Evolutionary conservation across 83 land plant species (phyloP).

Genomic region (Picea engelmannii): DNA sequence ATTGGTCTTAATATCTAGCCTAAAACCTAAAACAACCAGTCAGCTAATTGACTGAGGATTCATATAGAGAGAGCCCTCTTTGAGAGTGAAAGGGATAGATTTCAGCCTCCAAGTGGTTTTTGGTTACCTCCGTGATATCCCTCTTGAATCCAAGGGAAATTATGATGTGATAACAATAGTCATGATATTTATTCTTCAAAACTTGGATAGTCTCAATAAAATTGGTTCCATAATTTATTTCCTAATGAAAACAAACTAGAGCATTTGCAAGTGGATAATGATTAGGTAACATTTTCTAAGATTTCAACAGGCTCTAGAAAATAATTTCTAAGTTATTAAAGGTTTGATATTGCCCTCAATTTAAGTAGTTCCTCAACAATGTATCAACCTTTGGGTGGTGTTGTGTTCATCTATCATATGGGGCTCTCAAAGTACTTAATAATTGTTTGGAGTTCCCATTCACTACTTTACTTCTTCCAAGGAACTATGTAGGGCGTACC

Average conservation of each 20-base stretch:
- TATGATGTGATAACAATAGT: not conserved
- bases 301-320: not conserved
- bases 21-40: no score
- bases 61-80: no score
- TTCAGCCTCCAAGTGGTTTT: no score
- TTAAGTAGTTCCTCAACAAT: no score
- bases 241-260: not conserved
- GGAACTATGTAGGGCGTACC: slow-evolving; percentile 10
- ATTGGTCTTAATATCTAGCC: no score
- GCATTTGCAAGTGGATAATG: not conserved
- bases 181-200: no score
- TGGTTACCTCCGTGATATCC: no score
- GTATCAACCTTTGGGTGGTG: not conserved
- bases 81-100: no score
- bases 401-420: not conserved
- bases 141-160: no score
- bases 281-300: not conserved
- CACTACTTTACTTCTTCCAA: slow-evolving; percentile 11
- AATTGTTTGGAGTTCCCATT: slow-evolving; percentile 11
- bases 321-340: not conserved
- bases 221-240: not conserved
- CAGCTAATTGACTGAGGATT: no score
- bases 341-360: not conserved
- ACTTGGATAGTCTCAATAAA: not conserved
- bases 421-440: not conserved